Evolutionary conservation across 2,329 filamentous ascomycete species (phyloP), one percentile per base, ranked within the genome.

Genomic region (Epicoccum sorghinum): DNA sequence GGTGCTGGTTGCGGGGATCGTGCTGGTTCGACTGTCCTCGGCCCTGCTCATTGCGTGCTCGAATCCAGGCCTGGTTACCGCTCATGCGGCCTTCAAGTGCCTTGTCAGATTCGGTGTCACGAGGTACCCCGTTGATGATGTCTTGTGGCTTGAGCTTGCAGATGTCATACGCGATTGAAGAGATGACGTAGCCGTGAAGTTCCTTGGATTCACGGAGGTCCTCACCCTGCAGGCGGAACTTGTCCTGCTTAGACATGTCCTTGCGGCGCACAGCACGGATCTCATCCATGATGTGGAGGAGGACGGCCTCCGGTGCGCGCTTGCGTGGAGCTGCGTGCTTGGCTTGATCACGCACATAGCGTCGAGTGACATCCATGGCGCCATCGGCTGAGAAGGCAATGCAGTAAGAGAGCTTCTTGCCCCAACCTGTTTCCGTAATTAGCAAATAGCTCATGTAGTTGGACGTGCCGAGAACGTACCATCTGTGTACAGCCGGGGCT

Each of bases 351-450:
- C 89, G 89, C 38, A 87, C 83, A 66, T 88, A 88, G 62, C 85
- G 82, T 39, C 85, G 80, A n/a, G 86, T 88, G 58, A 88, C 86
- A 68, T 88, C 86, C 66, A 83, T 85, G 55, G 84, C 85, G 50
- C 86, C 95, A 58, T 99, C 95, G 52, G 91, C 92, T 10, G 92
- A 96, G 73, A 99, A 99, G 46, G 93, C 95, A 57, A 99, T 88
- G 79, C 93, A 97, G 78, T 99, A 99, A 0, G 91, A 93, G 80
- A 98, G 90, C 79, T 95, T 96, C 81, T 95, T 95, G 64, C 89
- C 87, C 95, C 95, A 99, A 56, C 93, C 84, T 86, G 60, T 29
- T 50, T 36, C 22, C 18, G 8, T 3, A 35, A 57, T 64, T 50
- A 64, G 61, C 54, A 33, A 22, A 4, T 18, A 8, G 9, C 3